These are phyloP conservation scores for Talaromyces atroroseus DNA, from an alignment of 2,329 filamentous ascomycete species.

Conservation along the genomic window DNA sequence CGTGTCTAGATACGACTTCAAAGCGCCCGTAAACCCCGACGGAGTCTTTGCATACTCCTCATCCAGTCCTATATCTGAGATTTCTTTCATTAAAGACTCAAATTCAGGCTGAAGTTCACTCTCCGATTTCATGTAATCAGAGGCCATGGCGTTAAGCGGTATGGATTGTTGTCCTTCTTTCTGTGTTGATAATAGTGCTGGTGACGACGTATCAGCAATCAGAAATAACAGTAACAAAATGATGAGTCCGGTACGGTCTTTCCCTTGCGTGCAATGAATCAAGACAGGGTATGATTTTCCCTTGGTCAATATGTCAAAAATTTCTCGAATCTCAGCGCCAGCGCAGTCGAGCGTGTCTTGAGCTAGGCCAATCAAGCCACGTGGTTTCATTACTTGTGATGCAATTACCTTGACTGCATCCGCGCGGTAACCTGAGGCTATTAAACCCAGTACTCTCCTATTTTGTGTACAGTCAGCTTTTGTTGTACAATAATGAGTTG, in stretches of 20 bases:
- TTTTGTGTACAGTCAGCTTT: background rate
- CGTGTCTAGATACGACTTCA: slow-evolving; percentile 54
- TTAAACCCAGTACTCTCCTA: slow-evolving; percentile 58
- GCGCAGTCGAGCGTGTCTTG: slow-evolving; percentile 65
- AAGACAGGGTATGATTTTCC: slow-evolving; percentile 57
- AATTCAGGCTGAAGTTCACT: slow-evolving; percentile 57
- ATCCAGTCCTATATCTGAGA: slow-evolving; percentile 63
- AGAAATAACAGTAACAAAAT: slow-evolving; percentile 56
- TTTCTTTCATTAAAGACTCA: slow-evolving; percentile 61
- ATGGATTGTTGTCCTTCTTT: slow-evolving; percentile 42
- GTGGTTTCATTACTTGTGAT: slow-evolving; percentile 63
- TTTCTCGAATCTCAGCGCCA: slow-evolving; percentile 57
- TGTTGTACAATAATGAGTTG: background rate
- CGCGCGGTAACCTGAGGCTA: slow-evolving; percentile 61
- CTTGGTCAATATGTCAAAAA: slow-evolving; percentile 61
- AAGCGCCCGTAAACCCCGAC: slow-evolving; percentile 55
- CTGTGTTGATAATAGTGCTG: background rate
- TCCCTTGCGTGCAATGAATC: slow-evolving; percentile 83
- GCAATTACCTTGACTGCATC: slow-evolving; percentile 66
- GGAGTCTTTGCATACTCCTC: slow-evolving; percentile 68
- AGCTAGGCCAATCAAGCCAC: slow-evolving; percentile 66
- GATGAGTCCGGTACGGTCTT: slow-evolving; percentile 73
- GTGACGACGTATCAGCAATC: background rate
- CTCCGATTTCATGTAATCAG: slow-evolving; percentile 67
- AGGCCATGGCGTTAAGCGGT: slow-evolving; percentile 54